Base-by-base conservation (phyloP, 202 grass and related monocot genomes). In the Setaria viridis region DNA sequence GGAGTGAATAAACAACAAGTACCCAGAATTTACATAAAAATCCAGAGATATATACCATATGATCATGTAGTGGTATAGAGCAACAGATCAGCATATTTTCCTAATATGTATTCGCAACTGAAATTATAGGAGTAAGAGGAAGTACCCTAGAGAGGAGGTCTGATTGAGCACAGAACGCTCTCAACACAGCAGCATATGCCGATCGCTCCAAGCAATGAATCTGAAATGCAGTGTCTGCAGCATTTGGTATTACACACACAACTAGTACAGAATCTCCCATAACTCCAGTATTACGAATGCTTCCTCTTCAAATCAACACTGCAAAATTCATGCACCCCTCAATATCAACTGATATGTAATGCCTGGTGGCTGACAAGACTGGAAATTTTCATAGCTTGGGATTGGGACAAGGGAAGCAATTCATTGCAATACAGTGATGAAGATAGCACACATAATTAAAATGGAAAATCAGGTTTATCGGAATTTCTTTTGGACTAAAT, bases 151-250 rank as follows among this genome's bases (percentile, higher is more conserved):
- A 94, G 68, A 94, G 80, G 80, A 86, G 42, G 70, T 90, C 62
- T 73, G 91, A 85, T 53, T 92, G 90, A 72, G 90, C 88, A 87
- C 30, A 85, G 68, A 90, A 94, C 13, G 83, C 88, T 89, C 84
- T 88, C 63, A 94, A 83, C 80, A 92, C 92, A 78, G 83, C 49
- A 90, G 62, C 51, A 86, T 91, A 97, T 62, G 90, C 94, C 29
- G 81, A 85, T 68, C 72, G 74, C 79, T 89, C 79, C 81, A 94
- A 80, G 84, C 48, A 70, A 72, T 94, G 90, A 84, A 91, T 78
- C 58, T 90, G 87, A 74, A 90, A 88, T 84, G 82, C 76, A 84
- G 60, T 17, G 58, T 90, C 85, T 81, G 50, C 45, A 72, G 25
- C 82, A 80, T 90, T 79, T 90, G 35, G 82, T 39, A 37, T 35